Evolutionary conservation across 345 rosid species (phyloP).

Genomic region (Pistacia atlantica): DNA sequence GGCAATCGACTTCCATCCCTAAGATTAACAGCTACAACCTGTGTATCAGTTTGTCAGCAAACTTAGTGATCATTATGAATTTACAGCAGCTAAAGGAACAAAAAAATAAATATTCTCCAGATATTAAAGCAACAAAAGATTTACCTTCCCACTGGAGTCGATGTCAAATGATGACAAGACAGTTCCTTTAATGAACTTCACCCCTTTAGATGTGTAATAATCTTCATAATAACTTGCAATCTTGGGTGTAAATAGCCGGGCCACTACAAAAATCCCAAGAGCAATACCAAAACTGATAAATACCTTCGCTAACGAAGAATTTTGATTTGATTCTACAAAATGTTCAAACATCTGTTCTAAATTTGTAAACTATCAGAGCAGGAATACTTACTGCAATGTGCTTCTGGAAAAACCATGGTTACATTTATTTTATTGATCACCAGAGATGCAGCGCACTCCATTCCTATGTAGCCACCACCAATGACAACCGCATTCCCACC

Average conservation of each 20-base stretch:
- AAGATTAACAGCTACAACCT: conserved; percentile 86
- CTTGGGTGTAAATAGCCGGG: conserved; percentile 86
- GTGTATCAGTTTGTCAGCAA: conserved; percentile 23
- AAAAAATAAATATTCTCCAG: background rate
- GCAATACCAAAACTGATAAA: background rate
- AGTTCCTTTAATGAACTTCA: conserved; percentile 55
- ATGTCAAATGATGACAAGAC: too few relatives aligned
- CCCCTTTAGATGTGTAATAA: conserved; percentile 74
- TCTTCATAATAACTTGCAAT: conserved; percentile 81
- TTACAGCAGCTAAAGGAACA: background rate
- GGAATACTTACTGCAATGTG: conserved; percentile 78
- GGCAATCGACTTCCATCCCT: conserved; percentile 73
- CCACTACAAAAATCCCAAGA: conserved; percentile 55
- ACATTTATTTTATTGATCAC: conserved; percentile 81
- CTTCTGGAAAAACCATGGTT: conserved; percentile 99
- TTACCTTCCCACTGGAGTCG: too few relatives aligned
- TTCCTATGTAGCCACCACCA: conserved; percentile 97
- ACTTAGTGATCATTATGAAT: background rate
- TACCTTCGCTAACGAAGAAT: background rate
- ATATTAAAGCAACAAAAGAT: background rate
- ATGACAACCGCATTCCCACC: conserved; percentile 90
- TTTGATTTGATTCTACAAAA: background rate
- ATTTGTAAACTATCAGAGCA: background rate
- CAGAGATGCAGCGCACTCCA: conserved; percentile 99
- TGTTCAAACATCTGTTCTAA: background rate